Evolutionary conservation across 345 rosid genomes (phyloP), one percentile per base, ranked within the genome.

Genomic region (Clausena lansium): DNA sequence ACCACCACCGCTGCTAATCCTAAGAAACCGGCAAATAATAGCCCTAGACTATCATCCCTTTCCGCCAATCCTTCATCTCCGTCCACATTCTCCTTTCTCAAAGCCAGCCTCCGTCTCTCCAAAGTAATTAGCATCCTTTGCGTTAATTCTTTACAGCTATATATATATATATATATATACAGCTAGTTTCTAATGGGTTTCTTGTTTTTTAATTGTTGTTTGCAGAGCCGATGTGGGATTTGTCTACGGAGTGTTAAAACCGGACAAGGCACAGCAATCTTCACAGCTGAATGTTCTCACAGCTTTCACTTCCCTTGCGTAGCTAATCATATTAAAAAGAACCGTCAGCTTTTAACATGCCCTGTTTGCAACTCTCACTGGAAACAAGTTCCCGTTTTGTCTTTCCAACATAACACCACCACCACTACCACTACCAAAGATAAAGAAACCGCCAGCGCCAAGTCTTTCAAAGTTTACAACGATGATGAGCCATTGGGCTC

Each of bases 211-310:
- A 54, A 22, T 22, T 52, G 27, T 20, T 14, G 67, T 61, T 73
- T n/a, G 76, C 89, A 90, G 86, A 86, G 82, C 63, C 85, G 88
- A 80, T 95, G 99, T 66, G 97, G 92, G 70, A 89, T 95, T 76
- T 95, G 99, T 72, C 75, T 80, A 57, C 92, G 89, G 74, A 86
- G 88, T 58, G 89, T 89, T 73, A 91, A 85, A 84, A 81, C 87
- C 22, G 96, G 94, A 6, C 89, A 88, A 76, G 98, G 97, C 22
- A 92, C 93, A 10, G 96, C 95, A 27, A 89, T 93, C 65, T 90
- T 90, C 86, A 95, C 96, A 27, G 97, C 98, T 20, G 98, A 93
- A 77, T 95, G 99, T 73, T 86, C 89, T 0, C 98, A 95, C 77
- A 76, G 82, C 25, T 95, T 95, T 67, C 98, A 95, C 77, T 92